phyloP scores from a whole-genome alignment of 1,284 basidiomycete genomes.

The Ceratobasidium sp. region DNA sequence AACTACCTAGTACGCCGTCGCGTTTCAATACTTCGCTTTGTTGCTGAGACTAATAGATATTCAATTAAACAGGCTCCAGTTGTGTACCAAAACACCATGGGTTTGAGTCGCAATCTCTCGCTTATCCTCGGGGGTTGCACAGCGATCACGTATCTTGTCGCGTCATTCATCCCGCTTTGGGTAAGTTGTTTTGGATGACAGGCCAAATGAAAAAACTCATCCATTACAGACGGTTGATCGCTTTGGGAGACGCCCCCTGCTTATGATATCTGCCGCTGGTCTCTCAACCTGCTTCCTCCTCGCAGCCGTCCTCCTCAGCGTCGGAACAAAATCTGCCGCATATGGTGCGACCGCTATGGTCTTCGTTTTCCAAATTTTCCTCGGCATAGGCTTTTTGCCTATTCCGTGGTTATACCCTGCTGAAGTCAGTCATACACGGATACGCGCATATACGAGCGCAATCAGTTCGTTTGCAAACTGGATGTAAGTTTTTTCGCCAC shows the following conservation, averaged over 20 bases:
- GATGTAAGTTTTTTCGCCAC: slow-evolving; percentile 52
- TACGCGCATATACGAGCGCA: slow-evolving; percentile 58
- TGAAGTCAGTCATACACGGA: slow-evolving; percentile 58
- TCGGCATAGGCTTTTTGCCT: slow-evolving; percentile 61
- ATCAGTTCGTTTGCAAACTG: slow-evolving; percentile 62
- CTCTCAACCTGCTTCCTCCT: slow-evolving; percentile 60
- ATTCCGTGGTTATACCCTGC: slow-evolving; percentile 64
- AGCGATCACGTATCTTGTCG: slow-evolving; percentile 61
- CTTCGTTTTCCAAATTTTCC: slow-evolving; percentile 62
- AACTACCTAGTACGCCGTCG: slow-evolving; percentile 51
- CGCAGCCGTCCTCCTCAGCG: slow-evolving; percentile 57
- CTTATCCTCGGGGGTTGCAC: slow-evolving; percentile 62
- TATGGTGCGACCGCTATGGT: slow-evolving; percentile 61
- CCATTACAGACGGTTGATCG: slow-evolving; percentile 60
- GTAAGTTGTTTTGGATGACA: too few relatives aligned
- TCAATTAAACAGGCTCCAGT: slow-evolving; percentile 61
- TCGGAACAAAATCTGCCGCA: slow-evolving; percentile 56
- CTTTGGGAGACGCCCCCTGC: slow-evolving; percentile 58
- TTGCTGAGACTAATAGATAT: too few relatives aligned
- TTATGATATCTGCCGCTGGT: slow-evolving; percentile 61
- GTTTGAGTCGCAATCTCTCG: slow-evolving; percentile 60
- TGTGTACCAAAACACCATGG: slow-evolving; percentile 64
- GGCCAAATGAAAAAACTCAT: too few relatives aligned
- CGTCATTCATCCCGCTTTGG: slow-evolving; percentile 64
- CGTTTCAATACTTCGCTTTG: too few relatives aligned